These are phyloP conservation scores for Starmerella floris DNA, from an alignment of 805 yeast species.

Conservation along the genomic window DNA sequence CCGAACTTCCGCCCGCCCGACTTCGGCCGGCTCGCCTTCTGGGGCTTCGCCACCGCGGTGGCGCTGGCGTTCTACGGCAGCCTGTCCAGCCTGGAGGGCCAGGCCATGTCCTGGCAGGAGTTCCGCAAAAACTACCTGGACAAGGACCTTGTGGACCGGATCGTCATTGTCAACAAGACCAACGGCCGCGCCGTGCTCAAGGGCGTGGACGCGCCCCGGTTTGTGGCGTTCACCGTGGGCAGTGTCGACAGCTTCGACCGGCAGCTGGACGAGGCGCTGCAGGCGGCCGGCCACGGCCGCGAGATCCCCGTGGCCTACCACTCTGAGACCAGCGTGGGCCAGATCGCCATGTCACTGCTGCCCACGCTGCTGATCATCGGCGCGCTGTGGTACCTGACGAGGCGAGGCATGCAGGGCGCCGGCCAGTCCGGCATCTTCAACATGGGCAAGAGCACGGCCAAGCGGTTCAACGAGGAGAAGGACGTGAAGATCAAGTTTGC, in stretches of 20 bases:
- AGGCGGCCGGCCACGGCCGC: slow-evolving; percentile 43
- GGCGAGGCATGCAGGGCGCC: slow-evolving; percentile 54
- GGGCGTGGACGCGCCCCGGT: slow-evolving; percentile 32
- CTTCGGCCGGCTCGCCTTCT: slow-evolving; percentile 14
- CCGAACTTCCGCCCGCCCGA: slow-evolving; percentile 14
- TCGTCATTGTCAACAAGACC: slow-evolving; percentile 64
- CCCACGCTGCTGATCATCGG: slow-evolving; percentile 87
- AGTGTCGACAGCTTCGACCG: slow-evolving; percentile 79
- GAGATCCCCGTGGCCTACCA: slow-evolving; percentile 70
- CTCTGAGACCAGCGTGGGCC: slow-evolving; percentile 53
- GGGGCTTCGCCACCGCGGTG: slow-evolving; percentile 20
- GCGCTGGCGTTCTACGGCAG: slow-evolving; percentile 11
- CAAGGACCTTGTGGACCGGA: slow-evolving; percentile 59
- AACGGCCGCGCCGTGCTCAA: slow-evolving; percentile 55
- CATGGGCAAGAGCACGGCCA: slow-evolving; percentile 85
- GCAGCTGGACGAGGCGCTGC: slow-evolving; percentile 62
- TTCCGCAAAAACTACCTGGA: slow-evolving; percentile 63
- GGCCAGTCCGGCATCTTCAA: slow-evolving; percentile 60
- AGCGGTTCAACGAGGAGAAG: slow-evolving; percentile 79
- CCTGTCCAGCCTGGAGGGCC: slow-evolving; percentile 2
- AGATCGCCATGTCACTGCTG: slow-evolving; percentile 54
- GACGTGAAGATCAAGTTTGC: slow-evolving; percentile 78
- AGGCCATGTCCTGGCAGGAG: slow-evolving; percentile 81
- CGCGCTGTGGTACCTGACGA: slow-evolving; percentile 72
- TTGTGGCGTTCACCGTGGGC: slow-evolving; percentile 64